A percentile compares a stretch with the other conserved stretches of the same genome.
Evolutionary conservation across 768 basidiomycete species (phyloP).

Genomic region (Boletellus sp.): DNA sequence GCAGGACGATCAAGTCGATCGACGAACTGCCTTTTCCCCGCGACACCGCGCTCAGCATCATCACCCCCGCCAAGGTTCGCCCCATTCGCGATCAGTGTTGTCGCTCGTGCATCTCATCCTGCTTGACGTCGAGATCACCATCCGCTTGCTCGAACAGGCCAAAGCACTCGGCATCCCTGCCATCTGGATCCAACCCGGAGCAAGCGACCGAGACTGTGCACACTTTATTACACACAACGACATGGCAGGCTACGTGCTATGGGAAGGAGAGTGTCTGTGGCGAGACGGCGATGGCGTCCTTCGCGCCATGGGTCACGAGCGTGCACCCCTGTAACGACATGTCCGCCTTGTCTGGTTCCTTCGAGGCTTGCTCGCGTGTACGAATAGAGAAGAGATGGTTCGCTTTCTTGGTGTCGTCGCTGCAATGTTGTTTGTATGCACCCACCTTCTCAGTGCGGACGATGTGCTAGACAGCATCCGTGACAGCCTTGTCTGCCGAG

Average conservation of each 20-base stretch:
- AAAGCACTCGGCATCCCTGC: conserved; percentile 68
- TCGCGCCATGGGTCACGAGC: conserved; percentile 20
- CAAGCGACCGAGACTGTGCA: conserved; percentile 63
- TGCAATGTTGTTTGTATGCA: too few species aligned
- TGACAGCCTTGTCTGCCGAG: too few species aligned
- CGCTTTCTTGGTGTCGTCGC: too few species aligned
- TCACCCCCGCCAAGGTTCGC: conserved; percentile 69
- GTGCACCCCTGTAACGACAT: conserved; percentile 16
- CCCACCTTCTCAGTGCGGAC: too few species aligned
- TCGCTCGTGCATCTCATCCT: neutral
- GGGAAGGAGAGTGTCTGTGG: conserved; percentile 81
- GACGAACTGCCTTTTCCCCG: conserved; percentile 54
- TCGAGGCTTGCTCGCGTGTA: neutral
- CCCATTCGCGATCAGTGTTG: neutral
- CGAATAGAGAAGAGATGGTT: too few species aligned
- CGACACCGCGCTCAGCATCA: conserved; percentile 71
- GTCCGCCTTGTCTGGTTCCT: neutral
- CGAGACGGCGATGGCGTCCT: conserved; percentile 65
- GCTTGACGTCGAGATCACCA: conserved; percentile 55
- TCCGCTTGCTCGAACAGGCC: conserved; percentile 61
- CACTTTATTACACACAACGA: conserved; percentile 63
- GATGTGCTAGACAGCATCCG: too few species aligned
- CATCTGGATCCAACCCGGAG: conserved; percentile 90
- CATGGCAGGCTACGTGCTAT: conserved; percentile 65
- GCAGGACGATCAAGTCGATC: conserved; percentile 53